Evolutionary conservation across 306 rosid species (phyloP), one percentile per base, ranked within the genome.

Genomic region (Rosa persica): DNA sequence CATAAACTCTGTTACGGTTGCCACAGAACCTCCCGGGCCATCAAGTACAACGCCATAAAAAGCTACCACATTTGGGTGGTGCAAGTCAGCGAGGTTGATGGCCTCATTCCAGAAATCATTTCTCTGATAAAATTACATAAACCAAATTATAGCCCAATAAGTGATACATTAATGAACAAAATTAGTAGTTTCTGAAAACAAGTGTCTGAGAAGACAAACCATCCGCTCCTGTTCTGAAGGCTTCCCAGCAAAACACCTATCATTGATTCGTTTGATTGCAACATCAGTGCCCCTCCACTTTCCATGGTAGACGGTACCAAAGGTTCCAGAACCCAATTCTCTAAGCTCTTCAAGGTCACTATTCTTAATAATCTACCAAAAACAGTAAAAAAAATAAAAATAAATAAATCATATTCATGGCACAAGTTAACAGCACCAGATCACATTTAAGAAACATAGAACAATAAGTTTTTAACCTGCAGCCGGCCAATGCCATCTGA

Each of bases 71-170:
- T 94, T 94, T 72, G 98, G 97, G 85, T 94, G 98, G 82, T 94
- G 98, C 86, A 94, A 81, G 81, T 94, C 97, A 71, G 97, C 95
- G 22, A 94, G 95, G 85, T 94, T 92, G 68, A 92, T 90, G 83
- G 98, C 98, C 85, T 94, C 98, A 83, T 94, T 92, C 98, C 97
- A 94, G 87, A 94, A 94, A 78, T 94, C 98, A 43, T 89, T 80
- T 85, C 93, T 92, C 97, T 94, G 90, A 83, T 46, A 16, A 62
- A 69, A 67, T 16, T 12, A 12, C 57, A 72, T 43, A 40, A 30
- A 77, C 72, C 73, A 83, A 11, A 75, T 22, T 36, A 30, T 16
- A 75, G 38, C 30, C 23, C 55, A 25, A 43, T 65, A 34, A 70
- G 78, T 20, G 65, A 30, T 70, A n/a, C 19, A 68, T 25, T 51